Percentiles rank a stretch among this genome's conserved stretches.
These are phyloP conservation scores for Candida rishiriensis DNA, from an alignment of 805 yeast genomes.

Conservation along the genomic window DNA sequence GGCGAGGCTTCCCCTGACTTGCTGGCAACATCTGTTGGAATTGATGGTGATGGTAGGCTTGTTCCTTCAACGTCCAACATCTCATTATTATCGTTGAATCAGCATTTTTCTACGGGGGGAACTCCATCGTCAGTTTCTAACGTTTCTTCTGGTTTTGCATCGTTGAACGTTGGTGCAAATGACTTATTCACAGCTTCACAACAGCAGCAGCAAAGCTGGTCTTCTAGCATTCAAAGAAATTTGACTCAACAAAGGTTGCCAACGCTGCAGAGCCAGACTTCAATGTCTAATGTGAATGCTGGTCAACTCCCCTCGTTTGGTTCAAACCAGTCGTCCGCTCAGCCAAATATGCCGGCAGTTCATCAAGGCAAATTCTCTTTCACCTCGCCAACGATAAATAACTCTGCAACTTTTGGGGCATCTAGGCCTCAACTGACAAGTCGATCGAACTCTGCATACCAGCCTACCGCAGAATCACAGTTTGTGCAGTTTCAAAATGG, in stretches of 20 bases:
- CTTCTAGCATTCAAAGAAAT: constrained; percentile 12
- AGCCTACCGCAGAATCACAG: constrained; percentile 1
- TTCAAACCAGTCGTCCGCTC: neutral
- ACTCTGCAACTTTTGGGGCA: constrained; percentile 2
- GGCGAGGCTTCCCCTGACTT: constrained; percentile 28
- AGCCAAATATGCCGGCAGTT: neutral
- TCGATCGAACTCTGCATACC: neutral
- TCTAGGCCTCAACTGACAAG: neutral
- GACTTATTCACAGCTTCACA: neutral
- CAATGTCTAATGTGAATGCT: constrained; percentile 2
- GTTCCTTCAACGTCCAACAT: constrained; percentile 34
- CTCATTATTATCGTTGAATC: constrained; percentile 32
- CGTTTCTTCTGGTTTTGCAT: neutral
- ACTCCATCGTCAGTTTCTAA: constrained; percentile 3
- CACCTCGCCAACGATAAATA: constrained; percentile 15
- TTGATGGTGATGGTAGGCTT: constrained; percentile 27
- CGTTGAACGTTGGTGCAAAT: constrained; percentile 6
- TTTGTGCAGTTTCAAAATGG: constrained; percentile 8
- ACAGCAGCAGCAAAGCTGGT: constrained; percentile 3
- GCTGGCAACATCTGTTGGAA: constrained; percentile 33
- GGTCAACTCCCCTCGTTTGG: neutral
- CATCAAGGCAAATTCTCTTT: constrained; percentile 9
- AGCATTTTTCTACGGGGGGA: constrained; percentile 13
- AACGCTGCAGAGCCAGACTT: constrained; percentile 3
- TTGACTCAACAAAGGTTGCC: constrained; percentile 19